These are phyloP conservation scores for Mycena kentingensis DNA, from an alignment of 768 basidiomycete genomes.

Conservation along the genomic window DNA sequence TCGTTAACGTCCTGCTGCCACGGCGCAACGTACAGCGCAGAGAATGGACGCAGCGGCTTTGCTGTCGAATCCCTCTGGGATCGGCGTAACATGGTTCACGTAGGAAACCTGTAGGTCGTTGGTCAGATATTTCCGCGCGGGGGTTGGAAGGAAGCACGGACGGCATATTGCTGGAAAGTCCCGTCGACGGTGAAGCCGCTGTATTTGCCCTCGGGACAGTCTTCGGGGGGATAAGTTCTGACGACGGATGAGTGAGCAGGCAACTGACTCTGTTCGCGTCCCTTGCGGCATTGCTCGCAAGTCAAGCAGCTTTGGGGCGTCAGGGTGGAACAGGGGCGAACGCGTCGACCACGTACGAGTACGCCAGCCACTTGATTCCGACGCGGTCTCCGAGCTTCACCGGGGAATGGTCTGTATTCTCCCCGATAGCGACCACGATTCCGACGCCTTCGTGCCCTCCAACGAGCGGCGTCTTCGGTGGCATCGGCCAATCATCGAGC, in stretches of 20 bases:
- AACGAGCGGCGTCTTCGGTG: slow-evolving; percentile 56
- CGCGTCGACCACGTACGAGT: slow-evolving; percentile 34
- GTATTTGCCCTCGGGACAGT: no score
- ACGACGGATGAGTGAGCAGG: background rate
- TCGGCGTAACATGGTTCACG: slow-evolving; percentile 70
- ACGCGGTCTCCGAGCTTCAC: slow-evolving; percentile 76
- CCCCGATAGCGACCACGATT: slow-evolving; percentile 73
- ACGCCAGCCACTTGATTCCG: slow-evolving; percentile 72
- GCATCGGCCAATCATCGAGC: slow-evolving; percentile 69
- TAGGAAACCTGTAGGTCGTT: slow-evolving; percentile 52
- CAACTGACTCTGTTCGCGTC: slow-evolving; percentile 49
- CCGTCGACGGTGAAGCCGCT: slow-evolving; percentile 73
- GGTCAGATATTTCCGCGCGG: slow-evolving; percentile 1
- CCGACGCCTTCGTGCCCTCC: slow-evolving; percentile 86
- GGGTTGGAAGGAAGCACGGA: slow-evolving; percentile 26
- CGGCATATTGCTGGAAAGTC: slow-evolving; percentile 67
- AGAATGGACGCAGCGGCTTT: slow-evolving; percentile 69
- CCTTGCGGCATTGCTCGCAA: slow-evolving; percentile 74
- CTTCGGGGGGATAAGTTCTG: background rate
- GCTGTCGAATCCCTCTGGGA: slow-evolving; percentile 65
- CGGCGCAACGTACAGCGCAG: slow-evolving; percentile 55
- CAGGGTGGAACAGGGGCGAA: background rate
- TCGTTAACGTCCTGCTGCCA: background rate
- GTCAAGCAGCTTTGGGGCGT: slow-evolving; percentile 22
- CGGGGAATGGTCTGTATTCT: slow-evolving; percentile 45